phyloP scores from a whole-genome alignment of 495 filamentous ascomycete genomes.

The Neurospora pannonica region DNA sequence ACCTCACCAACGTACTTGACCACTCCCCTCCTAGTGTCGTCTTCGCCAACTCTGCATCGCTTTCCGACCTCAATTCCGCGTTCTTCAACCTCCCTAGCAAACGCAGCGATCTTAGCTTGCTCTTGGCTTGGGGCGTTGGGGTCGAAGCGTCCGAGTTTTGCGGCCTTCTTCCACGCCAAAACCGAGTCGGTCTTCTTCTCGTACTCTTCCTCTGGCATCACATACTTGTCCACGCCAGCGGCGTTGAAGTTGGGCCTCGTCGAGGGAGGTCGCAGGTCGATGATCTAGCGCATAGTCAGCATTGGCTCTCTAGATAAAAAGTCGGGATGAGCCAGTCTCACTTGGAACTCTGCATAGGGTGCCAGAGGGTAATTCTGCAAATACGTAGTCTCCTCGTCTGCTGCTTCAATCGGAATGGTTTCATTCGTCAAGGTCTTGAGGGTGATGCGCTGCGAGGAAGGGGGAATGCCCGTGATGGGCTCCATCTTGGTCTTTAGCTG shows the following conservation, averaged over 20 bases:
- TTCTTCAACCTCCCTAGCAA: conserved; percentile 53
- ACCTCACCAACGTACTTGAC: conserved; percentile 78
- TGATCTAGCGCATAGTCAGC: conserved; percentile 45
- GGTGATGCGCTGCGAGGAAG: conserved; percentile 62
- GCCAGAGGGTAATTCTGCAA: conserved; percentile 54
- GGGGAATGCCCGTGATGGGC: conserved; percentile 86
- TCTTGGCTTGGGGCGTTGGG: conserved; percentile 66
- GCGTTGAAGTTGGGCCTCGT: conserved; percentile 69
- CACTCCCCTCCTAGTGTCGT: conserved; percentile 70
- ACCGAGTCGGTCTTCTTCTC: conserved; percentile 76
- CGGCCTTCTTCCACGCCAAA: conserved; percentile 82
- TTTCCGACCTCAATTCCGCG: conserved; percentile 57
- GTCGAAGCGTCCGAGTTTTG: conserved; percentile 91
- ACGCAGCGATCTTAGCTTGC: conserved; percentile 56
- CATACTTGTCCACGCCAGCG: conserved; percentile 76
- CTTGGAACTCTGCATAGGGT: conserved; percentile 67
- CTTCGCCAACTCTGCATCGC: conserved; percentile 52
- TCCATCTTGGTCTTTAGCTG: conserved; percentile 86
- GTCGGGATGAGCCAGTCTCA: conserved; percentile 35
- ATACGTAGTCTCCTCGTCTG: conserved; percentile 56
- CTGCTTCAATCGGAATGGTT: conserved; percentile 48
- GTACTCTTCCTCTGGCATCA: conserved; percentile 72
- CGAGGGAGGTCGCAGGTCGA: conserved; percentile 64
- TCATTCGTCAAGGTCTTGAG: conserved; percentile 50
- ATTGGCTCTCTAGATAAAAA: neutral